These are phyloP conservation scores for Phytopythium delawarense DNA, from an alignment of 352 stramenopile species.

Conservation along the genomic window DNA sequence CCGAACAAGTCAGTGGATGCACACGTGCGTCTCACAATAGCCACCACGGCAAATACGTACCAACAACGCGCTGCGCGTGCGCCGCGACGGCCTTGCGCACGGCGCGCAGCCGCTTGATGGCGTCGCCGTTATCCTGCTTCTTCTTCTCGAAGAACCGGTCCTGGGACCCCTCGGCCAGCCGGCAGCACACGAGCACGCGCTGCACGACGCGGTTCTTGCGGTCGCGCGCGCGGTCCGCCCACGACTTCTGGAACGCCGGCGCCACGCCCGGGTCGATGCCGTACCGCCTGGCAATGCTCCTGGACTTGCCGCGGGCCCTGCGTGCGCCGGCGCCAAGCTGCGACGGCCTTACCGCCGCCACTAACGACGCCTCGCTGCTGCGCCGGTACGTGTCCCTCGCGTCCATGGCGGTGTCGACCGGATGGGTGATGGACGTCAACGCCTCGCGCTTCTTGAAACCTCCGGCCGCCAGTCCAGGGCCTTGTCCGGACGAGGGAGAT, in stretches of 20 bases:
- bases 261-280: slow-evolving; percentile 17
- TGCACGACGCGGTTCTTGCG: slow-evolving; percentile 70
- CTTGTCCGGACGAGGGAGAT: neutral
- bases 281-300: slow-evolving; percentile 6
- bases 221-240: slow-evolving; percentile 28
- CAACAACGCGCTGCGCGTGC: slow-evolving; percentile 47
- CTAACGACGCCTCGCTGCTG: neutral
- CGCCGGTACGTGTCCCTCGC: neutral
- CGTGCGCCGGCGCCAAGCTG: no score
- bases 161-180: slow-evolving; percentile 39
- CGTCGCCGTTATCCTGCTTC: slow-evolving; percentile 28
- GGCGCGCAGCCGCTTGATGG: slow-evolving; percentile 37
- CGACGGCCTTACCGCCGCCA: neutral
- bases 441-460: neutral
- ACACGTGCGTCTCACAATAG: neutral
- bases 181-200: slow-evolving; percentile 46
- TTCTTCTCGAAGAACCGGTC: slow-evolving; percentile 53
- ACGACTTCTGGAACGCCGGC: slow-evolving; percentile 6
- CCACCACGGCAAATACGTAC: slow-evolving; percentile 13
- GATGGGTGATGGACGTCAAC: neutral
- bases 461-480: neutral
- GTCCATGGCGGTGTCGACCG: neutral
- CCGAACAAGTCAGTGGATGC: neutral
- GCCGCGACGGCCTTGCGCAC: slow-evolving; percentile 35
- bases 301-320: neutral